Evolutionary conservation across 192 early-diverging fungal species (phyloP).

Genomic region (Coemansia sp.): DNA sequence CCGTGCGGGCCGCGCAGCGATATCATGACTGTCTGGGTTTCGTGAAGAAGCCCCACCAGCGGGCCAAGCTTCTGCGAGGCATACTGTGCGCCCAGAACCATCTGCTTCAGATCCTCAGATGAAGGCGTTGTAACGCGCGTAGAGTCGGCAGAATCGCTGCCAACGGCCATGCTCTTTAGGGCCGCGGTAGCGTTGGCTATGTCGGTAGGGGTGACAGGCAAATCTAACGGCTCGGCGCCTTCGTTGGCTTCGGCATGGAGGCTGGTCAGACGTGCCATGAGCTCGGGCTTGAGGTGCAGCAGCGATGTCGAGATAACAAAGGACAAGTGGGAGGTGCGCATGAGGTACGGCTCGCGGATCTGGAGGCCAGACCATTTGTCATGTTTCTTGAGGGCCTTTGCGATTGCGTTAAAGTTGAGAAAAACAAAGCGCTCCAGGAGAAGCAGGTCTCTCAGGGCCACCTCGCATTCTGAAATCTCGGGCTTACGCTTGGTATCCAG

Average conservation of each 20-base stretch:
- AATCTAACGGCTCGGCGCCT: slow-evolving; percentile 27
- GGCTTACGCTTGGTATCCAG: slow-evolving; percentile 21
- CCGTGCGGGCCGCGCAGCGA: slow-evolving; percentile 86
- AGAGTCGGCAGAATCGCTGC: not conserved
- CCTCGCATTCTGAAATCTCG: slow-evolving; percentile 32
- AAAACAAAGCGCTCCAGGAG: slow-evolving; percentile 81
- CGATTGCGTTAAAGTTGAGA: slow-evolving; percentile 82
- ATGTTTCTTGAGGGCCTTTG: slow-evolving; percentile 87
- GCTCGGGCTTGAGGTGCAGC: slow-evolving; percentile 66
- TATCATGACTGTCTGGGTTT: slow-evolving; percentile 76
- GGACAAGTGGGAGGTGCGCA: slow-evolving; percentile 64
- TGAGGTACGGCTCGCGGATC: slow-evolving; percentile 72
- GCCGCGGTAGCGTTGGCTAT: slow-evolving; percentile 21
- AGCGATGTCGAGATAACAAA: slow-evolving; percentile 72
- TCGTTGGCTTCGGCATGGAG: slow-evolving; percentile 35
- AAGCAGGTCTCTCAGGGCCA: slow-evolving; percentile 64
- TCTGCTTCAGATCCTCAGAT: slow-evolving; percentile 11
- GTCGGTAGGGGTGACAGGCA: slow-evolving; percentile 7
- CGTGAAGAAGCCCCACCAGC: slow-evolving; percentile 42
- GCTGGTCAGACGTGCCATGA: slow-evolving; percentile 66
- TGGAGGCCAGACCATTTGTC: slow-evolving; percentile 81
- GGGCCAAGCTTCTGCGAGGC: slow-evolving; percentile 55
- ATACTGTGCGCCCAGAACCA: slow-evolving; percentile 56
- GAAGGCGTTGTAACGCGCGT: slow-evolving; percentile 24
- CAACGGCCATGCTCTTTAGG: slow-evolving; percentile 18